Base-by-base conservation (phyloP, 2,329 filamentous ascomycete genomes). In the Botrytis galanthina region DNA sequence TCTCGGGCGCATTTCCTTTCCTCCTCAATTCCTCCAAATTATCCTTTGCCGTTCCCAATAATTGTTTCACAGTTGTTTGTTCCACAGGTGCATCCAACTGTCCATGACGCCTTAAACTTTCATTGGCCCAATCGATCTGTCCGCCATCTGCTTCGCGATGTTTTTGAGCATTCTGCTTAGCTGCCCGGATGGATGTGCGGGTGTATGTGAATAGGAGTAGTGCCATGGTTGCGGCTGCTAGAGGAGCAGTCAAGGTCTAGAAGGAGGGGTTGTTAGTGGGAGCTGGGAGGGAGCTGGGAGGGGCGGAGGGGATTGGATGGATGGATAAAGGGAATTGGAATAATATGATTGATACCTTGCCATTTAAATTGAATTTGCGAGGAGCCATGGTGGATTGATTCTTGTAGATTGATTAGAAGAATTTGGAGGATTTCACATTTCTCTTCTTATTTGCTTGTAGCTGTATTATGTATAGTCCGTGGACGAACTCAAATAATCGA, bases 111-210 rank as follows among this genome's bases (percentile, higher is more conserved):
- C 88, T 82, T 76, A 86, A 77, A 76, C 82, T 85, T 82, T 89
- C 87, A 73, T 88, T 87, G 70, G 86, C 80, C 85, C 84, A 88
- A 78, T 79, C 85, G 75, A 84, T 87, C 82, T 84, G 87, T 70
- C 86, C 88, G 42, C 86, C 87, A 75, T 89, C 87, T 57, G 86
- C 87, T 76, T 89, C 86, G 66, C 89, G 83, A 71, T 89, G 87
- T 75, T 84, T 83, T 76, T 89, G 85, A 0, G 90, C 90, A 76
- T 92, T 91, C 64, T 87, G 84, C 77, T 91, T 91, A 4, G 91
- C 91, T 37, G 89, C 87, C 74, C 86, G 85, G 75, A 93, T 92
- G 37, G 88, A 90, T 14, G 87, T 90, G 69, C 90, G 83, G 42
- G 89, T 85, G 81, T 93, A 93, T 59, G 84, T 84, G 73, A 88